These are phyloP conservation scores for Penicillium decumbens DNA, from an alignment of 2,329 filamentous ascomycete species.

Conservation along the genomic window DNA sequence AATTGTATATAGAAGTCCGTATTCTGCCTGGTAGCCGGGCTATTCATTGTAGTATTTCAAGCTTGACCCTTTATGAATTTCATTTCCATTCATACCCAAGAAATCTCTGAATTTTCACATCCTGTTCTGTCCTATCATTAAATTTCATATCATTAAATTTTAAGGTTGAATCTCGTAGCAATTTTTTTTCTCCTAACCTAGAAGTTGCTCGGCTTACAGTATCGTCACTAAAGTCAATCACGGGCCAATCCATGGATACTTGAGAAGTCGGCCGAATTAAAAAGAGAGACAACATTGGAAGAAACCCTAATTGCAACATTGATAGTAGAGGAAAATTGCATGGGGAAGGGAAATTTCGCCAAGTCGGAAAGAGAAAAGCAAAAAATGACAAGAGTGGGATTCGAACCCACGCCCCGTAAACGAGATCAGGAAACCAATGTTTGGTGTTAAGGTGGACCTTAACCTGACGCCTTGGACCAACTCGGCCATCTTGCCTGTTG, in stretches of 20 bases:
- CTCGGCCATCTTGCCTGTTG: conserved; percentile 29
- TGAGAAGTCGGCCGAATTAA: no score
- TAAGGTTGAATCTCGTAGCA: no score
- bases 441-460: conserved; percentile 24
- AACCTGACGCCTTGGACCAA: conserved; percentile 34
- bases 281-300: no score
- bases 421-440: conserved; percentile 13
- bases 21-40: neutral
- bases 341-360: neutral
- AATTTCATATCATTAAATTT: no score
- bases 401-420: conserved; percentile 18
- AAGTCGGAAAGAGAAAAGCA: neutral
- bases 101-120: no score
- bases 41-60: conserved; percentile 11
- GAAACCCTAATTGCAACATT: no score
- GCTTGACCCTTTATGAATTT: conserved; percentile 2
- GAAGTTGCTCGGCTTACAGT: no score
- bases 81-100: neutral
- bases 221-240: no score
- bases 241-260: no score
- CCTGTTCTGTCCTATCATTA: no score
- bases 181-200: no score
- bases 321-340: neutral
- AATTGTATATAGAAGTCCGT: conserved; percentile 6
- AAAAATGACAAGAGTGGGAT: conserved; percentile 20